Evolutionary conservation across 2,329 filamentous ascomycete genomes (phyloP).

Genomic region (Triangularia verruculosa): DNA sequence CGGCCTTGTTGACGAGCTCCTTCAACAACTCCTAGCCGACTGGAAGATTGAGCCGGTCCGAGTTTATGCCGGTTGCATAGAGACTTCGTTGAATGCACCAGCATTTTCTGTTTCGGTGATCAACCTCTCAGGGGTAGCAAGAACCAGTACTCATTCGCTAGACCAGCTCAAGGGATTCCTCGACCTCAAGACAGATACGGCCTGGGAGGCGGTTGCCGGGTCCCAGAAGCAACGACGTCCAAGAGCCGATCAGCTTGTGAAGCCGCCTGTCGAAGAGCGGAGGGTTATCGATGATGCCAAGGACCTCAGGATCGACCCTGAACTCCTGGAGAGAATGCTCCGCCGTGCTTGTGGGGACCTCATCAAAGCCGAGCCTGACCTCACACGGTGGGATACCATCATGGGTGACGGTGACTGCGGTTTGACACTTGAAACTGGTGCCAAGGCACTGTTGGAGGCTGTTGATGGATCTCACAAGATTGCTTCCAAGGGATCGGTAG

Average conservation of each 20-base stretch:
- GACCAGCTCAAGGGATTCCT: slow-evolving; percentile 60
- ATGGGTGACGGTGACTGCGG: slow-evolving; percentile 68
- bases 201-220: slow-evolving; percentile 52
- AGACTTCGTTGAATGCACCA: slow-evolving; percentile 69
- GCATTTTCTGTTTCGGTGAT: slow-evolving; percentile 68
- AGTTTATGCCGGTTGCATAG: slow-evolving; percentile 60
- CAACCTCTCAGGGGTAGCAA: slow-evolving; percentile 51
- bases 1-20: slow-evolving; percentile 51
- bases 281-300: slow-evolving; percentile 38
- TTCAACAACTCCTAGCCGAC: slow-evolving; percentile 45
- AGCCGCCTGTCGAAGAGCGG: slow-evolving; percentile 34
- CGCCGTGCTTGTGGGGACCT: slow-evolving; percentile 51
- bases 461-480: slow-evolving; percentile 35
- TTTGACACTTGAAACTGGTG: slow-evolving; percentile 56
- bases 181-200: slow-evolving; percentile 60
- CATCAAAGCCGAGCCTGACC: slow-evolving; percentile 57
- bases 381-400: slow-evolving; percentile 61
- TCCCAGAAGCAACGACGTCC: slow-evolving; percentile 39
- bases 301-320: slow-evolving; percentile 51
- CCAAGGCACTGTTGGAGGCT: slow-evolving; percentile 46
- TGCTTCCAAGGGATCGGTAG: slow-evolving; percentile 44
- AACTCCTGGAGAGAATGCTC: slow-evolving; percentile 52
- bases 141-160: slow-evolving; percentile 43
- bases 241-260: slow-evolving; percentile 46
- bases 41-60: slow-evolving; percentile 53